phyloP scores from a whole-genome alignment of 305 asterid species.

The Fraxinus ornus region DNA sequence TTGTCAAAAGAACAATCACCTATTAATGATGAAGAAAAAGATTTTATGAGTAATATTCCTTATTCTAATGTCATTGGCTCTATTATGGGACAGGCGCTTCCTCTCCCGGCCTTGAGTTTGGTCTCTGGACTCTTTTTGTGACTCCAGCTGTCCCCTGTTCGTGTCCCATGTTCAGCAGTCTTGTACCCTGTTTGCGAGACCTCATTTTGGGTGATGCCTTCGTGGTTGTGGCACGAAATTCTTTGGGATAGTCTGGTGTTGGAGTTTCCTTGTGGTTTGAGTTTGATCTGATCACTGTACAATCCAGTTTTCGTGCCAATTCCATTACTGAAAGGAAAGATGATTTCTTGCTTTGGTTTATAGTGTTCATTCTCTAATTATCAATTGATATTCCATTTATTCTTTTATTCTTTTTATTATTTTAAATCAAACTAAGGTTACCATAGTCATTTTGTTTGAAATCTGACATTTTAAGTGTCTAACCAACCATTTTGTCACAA shows the following conservation, averaged over 20 bases:
- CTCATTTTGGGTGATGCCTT: not conserved
- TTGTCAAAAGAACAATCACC: too few relatives aligned
- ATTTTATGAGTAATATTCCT: too few relatives aligned
- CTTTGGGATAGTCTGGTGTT: not conserved
- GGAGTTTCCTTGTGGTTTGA: not conserved
- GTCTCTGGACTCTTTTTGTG: not conserved
- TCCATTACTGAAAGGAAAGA: not conserved
- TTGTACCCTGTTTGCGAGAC: not conserved
- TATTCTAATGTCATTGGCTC: too few relatives aligned
- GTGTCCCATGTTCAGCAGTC: not conserved
- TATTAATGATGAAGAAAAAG: too few relatives aligned
- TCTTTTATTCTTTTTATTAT: too few relatives aligned
- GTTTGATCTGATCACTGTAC: not conserved
- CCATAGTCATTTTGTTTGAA: too few relatives aligned
- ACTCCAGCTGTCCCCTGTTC: not conserved
- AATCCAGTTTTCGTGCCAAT: not conserved
- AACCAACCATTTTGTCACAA: too few relatives aligned
- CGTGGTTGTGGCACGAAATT: not conserved
- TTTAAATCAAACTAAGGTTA: too few relatives aligned
- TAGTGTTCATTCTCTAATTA: not conserved
- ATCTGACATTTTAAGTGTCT: too few relatives aligned
- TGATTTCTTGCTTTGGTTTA: not conserved
- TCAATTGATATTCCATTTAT: not conserved
- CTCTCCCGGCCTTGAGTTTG: not conserved
- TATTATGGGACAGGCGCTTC: not conserved